Evolutionary conservation across 768 basidiomycete species (phyloP).

Genomic region (Mycena rebaudengoi): DNA sequence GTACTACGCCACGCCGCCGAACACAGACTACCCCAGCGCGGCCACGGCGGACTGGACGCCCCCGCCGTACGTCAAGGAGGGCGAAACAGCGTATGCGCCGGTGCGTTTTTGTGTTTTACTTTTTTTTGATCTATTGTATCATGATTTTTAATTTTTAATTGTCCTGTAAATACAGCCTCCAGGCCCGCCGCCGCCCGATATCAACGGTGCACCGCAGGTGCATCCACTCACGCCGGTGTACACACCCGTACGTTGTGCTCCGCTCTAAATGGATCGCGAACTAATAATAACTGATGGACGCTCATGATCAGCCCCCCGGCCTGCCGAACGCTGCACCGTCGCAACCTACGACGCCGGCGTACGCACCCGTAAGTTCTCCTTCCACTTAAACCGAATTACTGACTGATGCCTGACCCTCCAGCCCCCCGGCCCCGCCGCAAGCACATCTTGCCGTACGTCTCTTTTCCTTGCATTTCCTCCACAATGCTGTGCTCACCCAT

Average conservation of each 20-base stretch:
- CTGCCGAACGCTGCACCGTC: no score
- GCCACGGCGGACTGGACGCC: conserved; percentile 16
- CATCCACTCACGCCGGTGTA: not conserved
- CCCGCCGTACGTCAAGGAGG: conserved; percentile 27
- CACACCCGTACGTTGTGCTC: conserved; percentile 1
- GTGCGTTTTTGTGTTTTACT: no score
- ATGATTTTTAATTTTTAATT: not conserved
- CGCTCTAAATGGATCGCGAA: no score
- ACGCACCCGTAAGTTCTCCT: no score
- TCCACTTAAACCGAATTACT: no score
- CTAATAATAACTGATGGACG: not conserved
- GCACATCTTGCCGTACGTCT: conserved; percentile 17
- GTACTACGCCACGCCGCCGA: not conserved
- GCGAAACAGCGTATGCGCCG: not conserved
- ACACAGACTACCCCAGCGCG: conserved; percentile 15
- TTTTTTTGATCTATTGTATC: not conserved
- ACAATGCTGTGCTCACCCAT: not conserved
- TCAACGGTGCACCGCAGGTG: not conserved
- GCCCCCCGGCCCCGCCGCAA: no score
- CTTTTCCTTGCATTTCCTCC: not conserved
- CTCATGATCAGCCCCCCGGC: conserved; percentile 8
- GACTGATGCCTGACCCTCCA: no score
- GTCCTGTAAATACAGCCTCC: conserved; percentile 20
- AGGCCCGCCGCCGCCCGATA: conserved; percentile 13
- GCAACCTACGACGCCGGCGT: no score